Conservation (phyloP, 768 basidiomycete genomes). For the Cantharellus anzutake region DNA sequence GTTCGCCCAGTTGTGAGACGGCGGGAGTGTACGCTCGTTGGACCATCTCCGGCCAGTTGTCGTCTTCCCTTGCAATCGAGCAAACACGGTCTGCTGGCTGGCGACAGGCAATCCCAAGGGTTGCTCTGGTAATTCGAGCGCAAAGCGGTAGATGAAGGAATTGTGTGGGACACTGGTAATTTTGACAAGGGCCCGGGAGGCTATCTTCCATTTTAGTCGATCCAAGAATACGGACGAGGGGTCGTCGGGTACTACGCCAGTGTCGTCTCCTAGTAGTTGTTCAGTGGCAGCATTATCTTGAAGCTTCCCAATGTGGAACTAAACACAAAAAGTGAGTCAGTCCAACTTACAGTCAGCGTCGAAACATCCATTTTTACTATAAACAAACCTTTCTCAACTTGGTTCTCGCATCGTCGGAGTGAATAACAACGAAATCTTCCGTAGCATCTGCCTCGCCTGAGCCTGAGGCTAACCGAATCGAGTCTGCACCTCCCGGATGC, state of each 20-base stretch:
- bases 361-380: not conserved
- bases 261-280: not conserved
- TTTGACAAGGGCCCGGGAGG: not conserved
- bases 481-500: slow-evolving; percentile 39
- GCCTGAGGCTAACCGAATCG: slow-evolving; percentile 37
- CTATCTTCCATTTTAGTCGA: not conserved
- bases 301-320: not conserved
- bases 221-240: not conserved
- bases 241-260: no score
- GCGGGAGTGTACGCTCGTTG: slow-evolving; percentile 36
- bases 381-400: not conserved
- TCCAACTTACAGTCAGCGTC: not conserved
- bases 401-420: not conserved
- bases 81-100: slow-evolving; percentile 39
- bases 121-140: slow-evolving; percentile 23
- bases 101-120: slow-evolving; percentile 36
- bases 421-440: slow-evolving; percentile 28
- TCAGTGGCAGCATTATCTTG: not conserved
- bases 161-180: not conserved
- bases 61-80: slow-evolving; percentile 27
- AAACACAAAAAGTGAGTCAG: no score
- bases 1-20: not conserved
- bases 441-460: slow-evolving; percentile 35
- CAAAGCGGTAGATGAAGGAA: slow-evolving; percentile 21
- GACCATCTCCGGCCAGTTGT: slow-evolving; percentile 25